These are phyloP conservation scores for Rhizoclosmatium globosum DNA, from an alignment of 192 early-diverging fungal species.

Conservation along the genomic window DNA sequence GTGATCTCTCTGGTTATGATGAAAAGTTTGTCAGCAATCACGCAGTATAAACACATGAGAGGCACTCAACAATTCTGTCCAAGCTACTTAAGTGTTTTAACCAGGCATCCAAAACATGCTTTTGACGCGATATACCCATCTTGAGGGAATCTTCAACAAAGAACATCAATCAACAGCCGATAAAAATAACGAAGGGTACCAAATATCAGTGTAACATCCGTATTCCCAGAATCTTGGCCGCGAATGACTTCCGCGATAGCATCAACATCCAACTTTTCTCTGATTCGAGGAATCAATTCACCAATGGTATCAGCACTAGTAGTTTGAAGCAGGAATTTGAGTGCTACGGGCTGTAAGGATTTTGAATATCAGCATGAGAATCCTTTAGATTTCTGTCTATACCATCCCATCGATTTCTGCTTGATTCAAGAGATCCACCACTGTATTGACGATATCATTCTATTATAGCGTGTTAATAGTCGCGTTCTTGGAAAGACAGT, in stretches of 20 bases:
- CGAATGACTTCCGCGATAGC: slow-evolving; percentile 12
- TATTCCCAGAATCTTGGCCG: neutral
- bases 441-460: too few relatives aligned
- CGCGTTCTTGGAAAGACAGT: too few relatives aligned
- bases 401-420: neutral
- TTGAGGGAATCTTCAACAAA: slow-evolving; percentile 19
- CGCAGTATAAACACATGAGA: too few relatives aligned
- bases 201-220: slow-evolving; percentile 18
- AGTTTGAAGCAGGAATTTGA: slow-evolving; percentile 34
- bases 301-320: neutral
- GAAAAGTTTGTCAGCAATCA: neutral
- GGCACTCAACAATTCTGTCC: too few relatives aligned
- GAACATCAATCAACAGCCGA: neutral
- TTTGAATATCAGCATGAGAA: slow-evolving; percentile 2
- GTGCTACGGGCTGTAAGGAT: slow-evolving; percentile 11
- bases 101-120: slow-evolving; percentile 28
- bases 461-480: too few relatives aligned
- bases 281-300: slow-evolving; percentile 3
- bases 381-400: slow-evolving; percentile 16
- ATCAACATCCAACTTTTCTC: slow-evolving; percentile 16
- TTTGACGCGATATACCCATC: slow-evolving; percentile 26
- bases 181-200: neutral
- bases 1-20: neutral
- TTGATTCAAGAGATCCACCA: too few relatives aligned
- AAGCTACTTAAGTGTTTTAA: neutral